phyloP scores from a whole-genome alignment of 139 green algal species.

The Trebouxia sp. region DNA sequence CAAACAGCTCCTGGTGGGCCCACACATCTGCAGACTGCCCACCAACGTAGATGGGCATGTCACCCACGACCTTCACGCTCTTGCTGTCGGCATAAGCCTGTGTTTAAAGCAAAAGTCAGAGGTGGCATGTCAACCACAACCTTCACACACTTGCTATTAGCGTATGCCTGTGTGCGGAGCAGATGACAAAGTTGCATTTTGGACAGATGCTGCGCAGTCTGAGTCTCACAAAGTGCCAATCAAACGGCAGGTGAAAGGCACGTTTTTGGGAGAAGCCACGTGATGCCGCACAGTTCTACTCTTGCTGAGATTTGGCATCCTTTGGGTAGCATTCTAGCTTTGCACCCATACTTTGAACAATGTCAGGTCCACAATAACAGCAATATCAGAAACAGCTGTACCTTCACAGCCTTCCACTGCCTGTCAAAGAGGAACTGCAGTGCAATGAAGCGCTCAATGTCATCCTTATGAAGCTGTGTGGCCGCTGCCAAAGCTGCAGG shows the following conservation, averaged over 20 bases:
- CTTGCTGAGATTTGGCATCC: too few relatives aligned
- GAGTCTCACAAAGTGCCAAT: too few relatives aligned
- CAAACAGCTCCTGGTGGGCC: constrained; percentile 84
- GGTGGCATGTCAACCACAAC: neutral
- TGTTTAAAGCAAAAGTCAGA: too few relatives aligned
- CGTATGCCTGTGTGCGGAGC: too few relatives aligned
- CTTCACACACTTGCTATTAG: too few relatives aligned
- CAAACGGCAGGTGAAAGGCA: too few relatives aligned
- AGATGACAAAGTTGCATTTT: too few relatives aligned
- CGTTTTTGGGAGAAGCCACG: too few relatives aligned
- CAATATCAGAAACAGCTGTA: constrained; percentile 28
- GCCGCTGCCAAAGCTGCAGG: constrained; percentile 40
- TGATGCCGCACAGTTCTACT: too few relatives aligned
- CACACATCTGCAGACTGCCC: constrained; percentile 95
- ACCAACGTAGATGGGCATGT: constrained; percentile 99
- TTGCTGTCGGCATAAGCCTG: constrained; percentile 87
- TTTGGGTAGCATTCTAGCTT: too few relatives aligned
- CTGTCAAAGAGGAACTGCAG: constrained; percentile 95
- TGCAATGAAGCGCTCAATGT: constrained; percentile 87
- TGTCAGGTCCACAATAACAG: neutral
- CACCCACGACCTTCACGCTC: constrained; percentile 89
- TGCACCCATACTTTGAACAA: too few relatives aligned
- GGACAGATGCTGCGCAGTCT: too few relatives aligned
- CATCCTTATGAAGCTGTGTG: constrained; percentile 51
- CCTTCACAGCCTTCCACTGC: constrained; percentile 87